Conservation (phyloP, 2,329 filamentous ascomycete genomes). For the Fusarium humuli region DNA sequence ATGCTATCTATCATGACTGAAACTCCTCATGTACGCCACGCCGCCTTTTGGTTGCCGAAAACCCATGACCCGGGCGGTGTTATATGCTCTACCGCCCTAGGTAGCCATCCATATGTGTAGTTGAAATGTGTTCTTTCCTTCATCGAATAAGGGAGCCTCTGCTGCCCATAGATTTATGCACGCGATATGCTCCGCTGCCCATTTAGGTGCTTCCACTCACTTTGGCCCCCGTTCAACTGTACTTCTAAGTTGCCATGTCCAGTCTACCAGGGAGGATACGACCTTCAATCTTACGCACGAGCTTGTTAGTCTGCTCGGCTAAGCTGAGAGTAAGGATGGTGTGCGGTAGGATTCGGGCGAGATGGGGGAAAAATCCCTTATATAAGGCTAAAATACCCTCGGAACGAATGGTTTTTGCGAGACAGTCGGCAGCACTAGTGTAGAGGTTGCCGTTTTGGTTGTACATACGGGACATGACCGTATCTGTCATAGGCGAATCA, state of each 20-base stretch:
- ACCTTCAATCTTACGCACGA: conserved; percentile 82
- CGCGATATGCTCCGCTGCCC: background rate
- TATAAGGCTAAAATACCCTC: conserved; percentile 95
- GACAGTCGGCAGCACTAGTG: conserved; percentile 89
- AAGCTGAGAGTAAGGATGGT: conserved; percentile 93
- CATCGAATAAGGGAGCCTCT: conserved; percentile 31
- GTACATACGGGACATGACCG: conserved; percentile 98
- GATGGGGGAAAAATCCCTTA: conserved; percentile 96
- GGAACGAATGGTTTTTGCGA: conserved; percentile 89
- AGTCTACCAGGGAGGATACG: conserved; percentile 60
- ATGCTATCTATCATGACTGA: conserved; percentile 32
- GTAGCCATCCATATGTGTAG: conserved; percentile 24
- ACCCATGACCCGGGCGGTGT: conserved; percentile 38
- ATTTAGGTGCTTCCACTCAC: background rate
- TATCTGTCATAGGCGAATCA: conserved; percentile 66
- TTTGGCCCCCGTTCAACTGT: background rate
- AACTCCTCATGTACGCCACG: conserved; percentile 45
- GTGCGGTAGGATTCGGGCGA: conserved; percentile 93
- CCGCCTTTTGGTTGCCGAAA: conserved; percentile 43
- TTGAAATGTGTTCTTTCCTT: conserved; percentile 13
- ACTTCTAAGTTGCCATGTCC: conserved; percentile 42
- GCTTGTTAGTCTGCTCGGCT: conserved; percentile 96
- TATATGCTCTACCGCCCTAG: conserved; percentile 36
- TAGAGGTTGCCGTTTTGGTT: conserved; percentile 99
- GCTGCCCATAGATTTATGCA: conserved; percentile 18